Base-by-base conservation (phyloP, 2,329 filamentous ascomycete genomes). In the Dendrostoma leiphaemia region DNA sequence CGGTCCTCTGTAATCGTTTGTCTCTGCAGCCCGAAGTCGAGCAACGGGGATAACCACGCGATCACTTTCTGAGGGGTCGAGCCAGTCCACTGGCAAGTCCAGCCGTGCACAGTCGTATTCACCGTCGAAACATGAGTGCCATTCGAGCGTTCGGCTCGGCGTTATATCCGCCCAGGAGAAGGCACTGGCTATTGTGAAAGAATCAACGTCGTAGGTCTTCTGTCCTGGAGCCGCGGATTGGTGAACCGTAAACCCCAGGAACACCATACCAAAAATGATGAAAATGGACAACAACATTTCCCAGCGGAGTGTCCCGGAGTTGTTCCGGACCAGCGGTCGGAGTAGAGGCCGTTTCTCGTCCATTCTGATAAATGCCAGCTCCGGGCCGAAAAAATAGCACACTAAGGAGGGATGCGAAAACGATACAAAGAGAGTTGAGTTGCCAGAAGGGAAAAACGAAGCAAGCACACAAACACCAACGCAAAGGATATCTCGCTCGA, bases 81-180 rank as follows among this genome's bases (percentile, higher is more conserved):
- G 66, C 71, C 71, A 74, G 63, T 74, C 70, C 63, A 73, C 67
- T 0, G 71, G 72, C n/a, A 74, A 61, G 32, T 72, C 66, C 6
- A 73, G 62, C 2, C 71, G 63, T 2, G 71, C 69, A 53, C 71
- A 73, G 54, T 73, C 70, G 47, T 66, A 69, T 6, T 56, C 55
- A 21, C 60, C 62, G n/a, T 65, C 54, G 38, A 69, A 72, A 58
- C 71, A 74, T 1, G 59, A 41, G 1, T 69, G 63, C 71, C 71
- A 74, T 3, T 57, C 38, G 2, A 74, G 48, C 5, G 62, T 63
- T 24, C 61, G 62, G 48, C 65, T 69, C 0, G 70, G 64, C 10
- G 63, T 43, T 37, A 74, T 67, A 26, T 60, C 31, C 7, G 34
- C 32, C 55, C 55, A 57, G 15, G 47, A 54, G 21, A 57, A 57